Evolutionary conservation across 2,329 filamentous ascomycete species (phyloP).

Genomic region (Penicillium digitatum): DNA sequence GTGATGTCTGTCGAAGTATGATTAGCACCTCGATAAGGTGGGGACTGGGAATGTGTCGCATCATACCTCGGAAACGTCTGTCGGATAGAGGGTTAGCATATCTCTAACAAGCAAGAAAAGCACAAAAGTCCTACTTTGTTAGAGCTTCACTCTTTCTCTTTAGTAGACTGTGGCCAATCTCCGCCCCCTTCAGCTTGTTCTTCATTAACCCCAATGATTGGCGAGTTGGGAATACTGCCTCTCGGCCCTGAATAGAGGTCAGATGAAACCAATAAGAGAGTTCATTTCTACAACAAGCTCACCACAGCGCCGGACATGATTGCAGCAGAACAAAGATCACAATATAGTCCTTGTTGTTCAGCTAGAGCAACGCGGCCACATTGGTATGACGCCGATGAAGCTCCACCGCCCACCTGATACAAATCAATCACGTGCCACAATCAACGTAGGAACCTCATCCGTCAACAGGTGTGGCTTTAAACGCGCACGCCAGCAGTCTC

Average conservation of each 20-base stretch:
- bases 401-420: conserved; percentile 24
- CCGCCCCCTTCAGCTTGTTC: conserved; percentile 89
- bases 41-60: conserved; percentile 20
- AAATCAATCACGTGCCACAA: conserved; percentile 24
- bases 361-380: conserved; percentile 21
- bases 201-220: conserved; percentile 98
- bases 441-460: conserved; percentile 25
- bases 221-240: conserved; percentile 95
- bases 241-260: conserved; percentile 65
- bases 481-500: conserved; percentile 28
- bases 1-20: conserved; percentile 69
- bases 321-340: conserved; percentile 37
- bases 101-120: background rate
- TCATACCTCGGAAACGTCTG: conserved; percentile 81
- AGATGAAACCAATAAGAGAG: conserved; percentile 16
- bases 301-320: conserved; percentile 38
- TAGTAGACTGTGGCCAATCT: conserved; percentile 86
- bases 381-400: conserved; percentile 32
- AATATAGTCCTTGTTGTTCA: conserved; percentile 17
- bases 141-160: conserved; percentile 98
- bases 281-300: conserved; percentile 19
- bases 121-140: conserved; percentile 69
- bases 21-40: conserved; percentile 27
- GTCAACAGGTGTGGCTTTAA: conserved; percentile 15
- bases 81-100: conserved; percentile 22